Conservation (phyloP, 2,329 filamentous ascomycete genomes). For the Fusarium dlaminii region DNA sequence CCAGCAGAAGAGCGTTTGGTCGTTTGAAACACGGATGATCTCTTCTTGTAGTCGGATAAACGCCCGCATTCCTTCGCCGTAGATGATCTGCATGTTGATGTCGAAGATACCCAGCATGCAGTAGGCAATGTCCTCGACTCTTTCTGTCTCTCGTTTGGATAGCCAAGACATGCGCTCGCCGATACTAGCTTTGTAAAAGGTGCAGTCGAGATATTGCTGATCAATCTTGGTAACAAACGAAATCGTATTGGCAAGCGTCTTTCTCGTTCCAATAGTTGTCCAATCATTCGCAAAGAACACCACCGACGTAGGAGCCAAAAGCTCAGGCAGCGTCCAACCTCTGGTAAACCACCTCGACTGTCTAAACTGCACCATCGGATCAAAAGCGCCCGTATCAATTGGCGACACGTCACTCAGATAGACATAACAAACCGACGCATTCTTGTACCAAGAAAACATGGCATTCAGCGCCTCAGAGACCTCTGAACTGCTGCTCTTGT, state of each 20-base stretch:
- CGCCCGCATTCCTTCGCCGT: slow-evolving; percentile 14
- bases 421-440: slow-evolving; percentile 10
- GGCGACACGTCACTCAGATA: not conserved
- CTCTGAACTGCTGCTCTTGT: slow-evolving; percentile 25
- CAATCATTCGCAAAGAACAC: slow-evolving; percentile 22
- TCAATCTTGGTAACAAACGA: slow-evolving; percentile 20
- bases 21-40: slow-evolving; percentile 19
- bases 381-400: slow-evolving; percentile 4
- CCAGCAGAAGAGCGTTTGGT: slow-evolving; percentile 23
- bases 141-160: slow-evolving; percentile 2
- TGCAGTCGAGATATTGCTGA: slow-evolving; percentile 19
- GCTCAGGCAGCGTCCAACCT: slow-evolving; percentile 19
- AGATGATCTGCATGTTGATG: slow-evolving; percentile 24
- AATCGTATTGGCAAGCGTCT: slow-evolving; percentile 16
- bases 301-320: slow-evolving; percentile 11
- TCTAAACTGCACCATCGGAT: slow-evolving; percentile 12
- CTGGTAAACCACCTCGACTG: slow-evolving; percentile 14
- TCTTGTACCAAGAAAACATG: slow-evolving; percentile 26
- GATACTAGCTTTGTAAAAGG: slow-evolving; percentile 17
- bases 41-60: slow-evolving; percentile 19
- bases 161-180: slow-evolving; percentile 24
- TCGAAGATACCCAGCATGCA: slow-evolving; percentile 24
- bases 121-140: slow-evolving; percentile 16
- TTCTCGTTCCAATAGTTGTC: slow-evolving; percentile 11
- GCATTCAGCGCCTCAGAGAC: slow-evolving; percentile 17